Evolutionary conservation across 352 stramenopile genomes (phyloP).

Genomic region (Globisporangium cederbergense): DNA sequence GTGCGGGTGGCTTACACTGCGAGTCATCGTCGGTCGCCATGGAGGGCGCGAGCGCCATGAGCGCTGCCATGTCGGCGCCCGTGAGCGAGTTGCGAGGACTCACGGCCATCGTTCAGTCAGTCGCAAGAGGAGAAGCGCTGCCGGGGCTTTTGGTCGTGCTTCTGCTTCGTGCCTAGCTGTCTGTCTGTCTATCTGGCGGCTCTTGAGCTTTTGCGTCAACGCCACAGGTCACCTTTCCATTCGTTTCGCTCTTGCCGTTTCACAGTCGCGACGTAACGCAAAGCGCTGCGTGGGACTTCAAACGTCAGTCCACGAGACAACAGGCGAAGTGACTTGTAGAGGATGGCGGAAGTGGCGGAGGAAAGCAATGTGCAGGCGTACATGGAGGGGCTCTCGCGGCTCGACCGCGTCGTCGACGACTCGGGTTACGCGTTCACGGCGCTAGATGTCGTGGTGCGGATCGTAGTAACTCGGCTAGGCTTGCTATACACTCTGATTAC

Average conservation of each 20-base stretch:
- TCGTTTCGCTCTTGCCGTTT: slow-evolving; percentile 1
- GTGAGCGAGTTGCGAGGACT: slow-evolving; percentile 16
- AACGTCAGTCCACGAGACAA: background rate
- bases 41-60: slow-evolving; percentile 28
- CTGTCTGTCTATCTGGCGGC: background rate
- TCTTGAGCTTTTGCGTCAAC: background rate
- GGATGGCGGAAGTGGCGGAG: slow-evolving; percentile 17
- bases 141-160: background rate
- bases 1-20: slow-evolving; percentile 27
- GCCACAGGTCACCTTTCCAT: background rate
- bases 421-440: slow-evolving; percentile 76
- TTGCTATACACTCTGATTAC: background rate
- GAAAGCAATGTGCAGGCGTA: slow-evolving; percentile 39
- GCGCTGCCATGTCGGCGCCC: slow-evolving; percentile 12
- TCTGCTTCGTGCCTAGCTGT: background rate
- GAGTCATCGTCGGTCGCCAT: slow-evolving; percentile 43
- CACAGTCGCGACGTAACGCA: background rate
- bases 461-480: background rate
- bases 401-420: slow-evolving; percentile 72
- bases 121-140: background rate
- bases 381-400: slow-evolving; percentile 64
- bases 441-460: slow-evolving; percentile 54
- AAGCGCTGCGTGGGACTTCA: background rate
- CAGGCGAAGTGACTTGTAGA: background rate
- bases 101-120: slow-evolving; percentile 7